Base-by-base conservation (phyloP, 176 grass and related monocot genomes). In the Lolium multiflorum region DNA sequence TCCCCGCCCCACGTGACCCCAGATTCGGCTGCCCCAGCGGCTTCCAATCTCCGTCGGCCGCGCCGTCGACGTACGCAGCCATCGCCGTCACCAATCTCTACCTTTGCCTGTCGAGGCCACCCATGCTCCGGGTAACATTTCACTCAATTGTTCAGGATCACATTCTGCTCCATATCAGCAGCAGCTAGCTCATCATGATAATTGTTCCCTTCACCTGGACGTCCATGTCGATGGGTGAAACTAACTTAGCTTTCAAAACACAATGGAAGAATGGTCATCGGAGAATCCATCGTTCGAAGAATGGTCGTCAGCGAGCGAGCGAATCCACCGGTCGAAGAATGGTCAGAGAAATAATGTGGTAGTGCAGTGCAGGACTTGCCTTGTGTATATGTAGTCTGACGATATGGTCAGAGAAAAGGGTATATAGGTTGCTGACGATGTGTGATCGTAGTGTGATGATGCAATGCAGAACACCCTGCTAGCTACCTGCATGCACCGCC, bases 1-100 rank as follows among this genome's bases (percentile, higher is more conserved):
- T 86, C 83, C 62, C 78, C n/a, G 11, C 37, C 83, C 83, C 89
- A 86, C 89, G 84, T 83, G 89, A 75, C 20, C 55, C 9, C 2
- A 78, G 89, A 90, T 86, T 90, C 89, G 79, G 37, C 44, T 3
- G 44, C 63, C 46, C 68, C 54, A 44, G 76, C 63, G 31, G 61
- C 84, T 39, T 82, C 62, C 79, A 63, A 65, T 13, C 50, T 6
- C 54, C 17, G 17, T 50, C 38, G 14, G 38, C 37, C 50, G 3
- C 73, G 31, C 26, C 62, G 13, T 31, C 62, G 71, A 75, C 46
- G 71, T 50, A 50, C 21, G 71, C 71, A 74, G 16, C 61, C 62
- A 13, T 65, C 72, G 44, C 44, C 44, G 25, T 74, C 71, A 13
- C 60, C 60, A 6, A 9, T 35, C 60, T 81, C 66, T 52, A 18